Base-by-base conservation (phyloP, 176 grass and related monocot species). In the Carex littledalei region DNA sequence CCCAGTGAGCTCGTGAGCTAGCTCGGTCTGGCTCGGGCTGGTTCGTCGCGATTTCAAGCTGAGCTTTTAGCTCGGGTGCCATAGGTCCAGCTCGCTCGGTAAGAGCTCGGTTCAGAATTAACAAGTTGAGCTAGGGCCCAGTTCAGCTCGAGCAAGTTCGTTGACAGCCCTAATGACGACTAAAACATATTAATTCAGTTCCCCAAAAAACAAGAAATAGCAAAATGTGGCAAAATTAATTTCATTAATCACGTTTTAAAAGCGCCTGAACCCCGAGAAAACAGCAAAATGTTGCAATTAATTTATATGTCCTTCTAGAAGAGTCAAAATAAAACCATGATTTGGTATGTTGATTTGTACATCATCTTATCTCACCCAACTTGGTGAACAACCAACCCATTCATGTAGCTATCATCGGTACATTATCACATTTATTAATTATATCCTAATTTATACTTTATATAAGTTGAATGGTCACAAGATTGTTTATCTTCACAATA, bases 301-400 rank as follows among this genome's bases (percentile, higher is more conserved):
- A 50, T 50, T 12, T 22, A 31, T 6, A 53, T 13, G 29, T 45
- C 47, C 72, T 76, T 76, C 72, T 76, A 76, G 72, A 75, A 75
- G 47, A 26, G 45, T 75, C 45, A 75, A 75, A 75, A 53, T 15
- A 75, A 52, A 75, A 45, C 20, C 18, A 20, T 53, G 9, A 52
- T 22, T 22, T 45, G n/a, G n/a, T 75, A 53, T 20, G 29, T 16
- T 43, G 5, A 7, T 75, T 75, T 47, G 67, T 20, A 75, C 71
- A 50, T 74, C 70, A 74, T 74, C 69, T 73, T 52, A 74, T 75
- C 45, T 22, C 71, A 26, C 45, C 45, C 1, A 75, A 75, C 71
- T 75, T 50, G 71, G 71, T 53, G 35, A 53, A 50, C 17, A 26
- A 53, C 8, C 45, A 24, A 22, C 24, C 24, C 63, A 64, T 65